Evolutionary conservation across 345 rosid genomes (phyloP).

Genomic region (Zanthoxylum bungeanum): DNA sequence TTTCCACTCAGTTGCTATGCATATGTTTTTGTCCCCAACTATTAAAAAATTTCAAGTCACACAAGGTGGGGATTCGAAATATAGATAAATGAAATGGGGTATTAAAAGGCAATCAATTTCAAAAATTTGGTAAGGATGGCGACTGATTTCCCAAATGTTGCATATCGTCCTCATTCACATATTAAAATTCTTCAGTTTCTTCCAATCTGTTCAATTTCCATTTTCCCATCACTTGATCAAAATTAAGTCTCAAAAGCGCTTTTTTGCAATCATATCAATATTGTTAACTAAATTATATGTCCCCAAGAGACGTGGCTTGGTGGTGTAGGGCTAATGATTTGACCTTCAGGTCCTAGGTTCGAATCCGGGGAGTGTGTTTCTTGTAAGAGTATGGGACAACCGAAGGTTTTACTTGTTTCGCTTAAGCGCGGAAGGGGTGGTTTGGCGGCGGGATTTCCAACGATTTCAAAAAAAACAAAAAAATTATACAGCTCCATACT

Average conservation of each 20-base stretch:
- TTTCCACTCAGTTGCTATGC: not conserved
- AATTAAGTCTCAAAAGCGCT: not conserved
- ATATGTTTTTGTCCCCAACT: not conserved
- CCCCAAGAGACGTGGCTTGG: too few relatives aligned
- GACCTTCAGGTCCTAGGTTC: too few relatives aligned
- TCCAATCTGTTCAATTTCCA: not conserved
- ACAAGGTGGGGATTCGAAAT: not conserved
- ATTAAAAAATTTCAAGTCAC: not conserved
- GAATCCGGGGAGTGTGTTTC: too few relatives aligned
- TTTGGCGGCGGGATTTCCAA: too few relatives aligned
- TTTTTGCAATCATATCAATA: constrained; percentile 6
- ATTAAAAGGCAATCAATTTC: too few relatives aligned
- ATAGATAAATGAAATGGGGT: not conserved
- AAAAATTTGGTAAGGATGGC: too few relatives aligned
- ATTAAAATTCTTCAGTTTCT: not conserved
- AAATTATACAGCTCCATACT: not conserved
- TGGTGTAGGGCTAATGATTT: too few relatives aligned
- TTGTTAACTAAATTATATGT: not conserved
- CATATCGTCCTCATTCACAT: not conserved
- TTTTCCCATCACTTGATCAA: not conserved
- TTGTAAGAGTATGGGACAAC: too few relatives aligned
- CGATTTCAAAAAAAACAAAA: too few relatives aligned
- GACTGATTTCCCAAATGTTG: not conserved
- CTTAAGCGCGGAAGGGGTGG: too few relatives aligned
- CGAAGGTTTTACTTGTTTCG: too few relatives aligned